Percentiles rank a stretch among this genome's conserved stretches.
Evolutionary conservation across 345 rosid genomes (phyloP).

Genomic region (Gossypium bickii): DNA sequence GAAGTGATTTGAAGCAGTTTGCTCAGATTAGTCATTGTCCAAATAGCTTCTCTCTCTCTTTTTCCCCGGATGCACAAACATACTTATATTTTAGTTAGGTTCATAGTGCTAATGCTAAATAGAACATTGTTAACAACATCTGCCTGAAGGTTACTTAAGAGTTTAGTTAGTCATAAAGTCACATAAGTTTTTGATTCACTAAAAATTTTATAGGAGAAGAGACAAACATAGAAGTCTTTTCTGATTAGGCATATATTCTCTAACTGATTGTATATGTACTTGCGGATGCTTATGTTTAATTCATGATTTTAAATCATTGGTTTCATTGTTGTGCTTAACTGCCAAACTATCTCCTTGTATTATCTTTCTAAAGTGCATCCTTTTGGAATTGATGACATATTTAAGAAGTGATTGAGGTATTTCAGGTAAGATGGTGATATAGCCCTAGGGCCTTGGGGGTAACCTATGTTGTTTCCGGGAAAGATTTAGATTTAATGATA

Average conservation of each 20-base stretch:
- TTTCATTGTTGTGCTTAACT: not conserved
- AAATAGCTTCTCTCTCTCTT: not conserved
- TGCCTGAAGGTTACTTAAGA: not conserved
- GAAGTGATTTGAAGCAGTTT: not conserved
- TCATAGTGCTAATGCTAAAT: not conserved
- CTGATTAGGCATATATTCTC: not conserved
- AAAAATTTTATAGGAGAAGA: not conserved
- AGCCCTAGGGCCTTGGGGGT: not conserved
- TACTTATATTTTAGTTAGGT: not conserved
- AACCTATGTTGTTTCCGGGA: not conserved
- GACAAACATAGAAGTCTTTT: not conserved
- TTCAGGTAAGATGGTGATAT: conserved; percentile 2
- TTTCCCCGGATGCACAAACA: not conserved
- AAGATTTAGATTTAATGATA: not conserved
- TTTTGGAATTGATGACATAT: not conserved
- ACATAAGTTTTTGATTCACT: not conserved
- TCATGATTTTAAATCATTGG: not conserved
- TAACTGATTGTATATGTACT: not conserved
- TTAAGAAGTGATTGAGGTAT: not conserved
- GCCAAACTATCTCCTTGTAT: not conserved
- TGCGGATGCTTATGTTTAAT: not conserved
- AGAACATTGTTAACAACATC: not conserved
- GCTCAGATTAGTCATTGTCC: not conserved
- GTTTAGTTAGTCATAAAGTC: not conserved
- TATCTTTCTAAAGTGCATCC: not conserved